Percentiles rank a stretch among this genome's conserved stretches.
These are phyloP conservation scores for Fusarium cyanostomum DNA, from an alignment of 2,329 filamentous ascomycete species.

Conservation along the genomic window DNA sequence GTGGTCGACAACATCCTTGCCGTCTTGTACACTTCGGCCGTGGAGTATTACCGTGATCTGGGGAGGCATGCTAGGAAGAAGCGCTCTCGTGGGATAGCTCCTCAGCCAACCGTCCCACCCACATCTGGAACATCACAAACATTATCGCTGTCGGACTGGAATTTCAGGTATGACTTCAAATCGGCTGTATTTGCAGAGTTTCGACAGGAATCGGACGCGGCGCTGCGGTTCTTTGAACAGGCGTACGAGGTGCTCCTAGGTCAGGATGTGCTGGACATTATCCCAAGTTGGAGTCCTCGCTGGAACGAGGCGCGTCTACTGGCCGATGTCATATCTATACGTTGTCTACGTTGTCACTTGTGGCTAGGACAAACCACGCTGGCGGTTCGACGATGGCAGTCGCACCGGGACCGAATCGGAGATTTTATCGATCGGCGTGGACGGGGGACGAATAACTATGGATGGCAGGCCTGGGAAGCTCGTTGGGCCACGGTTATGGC, in stretches of 20 bases:
- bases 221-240: conserved; percentile 84
- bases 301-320: conserved; percentile 95
- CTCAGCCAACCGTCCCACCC: conserved; percentile 83
- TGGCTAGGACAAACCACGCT: conserved; percentile 82
- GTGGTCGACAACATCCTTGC: conserved; percentile 79
- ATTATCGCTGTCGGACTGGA: conserved; percentile 88
- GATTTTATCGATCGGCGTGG: conserved; percentile 85
- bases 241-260: conserved; percentile 87
- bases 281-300: conserved; percentile 87
- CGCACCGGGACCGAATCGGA: conserved; percentile 76
- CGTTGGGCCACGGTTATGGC: conserved; percentile 74
- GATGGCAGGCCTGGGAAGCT: conserved; percentile 93
- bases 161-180: conserved; percentile 94
- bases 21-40: conserved; percentile 75
- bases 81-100: conserved; percentile 79
- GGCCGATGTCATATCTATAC: conserved; percentile 82
- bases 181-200: conserved; percentile 91
- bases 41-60: conserved; percentile 94
- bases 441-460: conserved; percentile 87
- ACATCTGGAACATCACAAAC: conserved; percentile 87
- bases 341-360: conserved; percentile 82
- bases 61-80: conserved; percentile 94
- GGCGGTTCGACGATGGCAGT: conserved; percentile 82
- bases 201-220: conserved; percentile 89
- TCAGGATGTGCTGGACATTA: conserved; percentile 85